Evolutionary conservation across 2,329 filamentous ascomycete genomes (phyloP), one percentile per base, ranked within the genome.

Genomic region (Colletotrichum tabaci): DNA sequence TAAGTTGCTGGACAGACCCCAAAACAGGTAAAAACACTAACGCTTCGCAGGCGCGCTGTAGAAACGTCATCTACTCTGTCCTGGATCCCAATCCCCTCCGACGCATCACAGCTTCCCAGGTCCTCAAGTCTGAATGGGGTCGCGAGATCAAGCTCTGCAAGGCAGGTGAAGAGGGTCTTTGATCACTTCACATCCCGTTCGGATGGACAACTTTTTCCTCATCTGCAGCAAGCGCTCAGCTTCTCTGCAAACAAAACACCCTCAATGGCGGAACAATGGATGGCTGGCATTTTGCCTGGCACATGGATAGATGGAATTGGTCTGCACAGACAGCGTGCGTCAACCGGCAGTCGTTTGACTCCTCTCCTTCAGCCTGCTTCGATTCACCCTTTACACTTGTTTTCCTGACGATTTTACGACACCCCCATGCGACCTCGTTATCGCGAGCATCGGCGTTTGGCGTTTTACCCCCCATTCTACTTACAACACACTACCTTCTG

Each of bases 11-110:
- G n/a, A 44, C 44, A 10, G 15, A 16, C n/a, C 16, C 35, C 18
- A 10, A 26, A 23, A n/a, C 42, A 23, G 16, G 12, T 47, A 21
- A 26, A 55, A 65, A 13, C 63, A 72, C 66, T 68, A 38, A 63
- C 21, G 6, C 12, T 46, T 44, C 13, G 18, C 75, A 98, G 96
- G 95, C 95, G 76, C 94, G 96, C 77, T 99, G 96, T 84, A 93
- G 96, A 74, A 99, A 99, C 78, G 96, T 99, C 78, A 98, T 99
- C 80, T 99, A 99, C 84, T 98, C 95, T 26, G 98, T 99, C 75
- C 89, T 99, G 56, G 96, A 99, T 79, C 96, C 96, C 40, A 98
- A 98, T 80, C 95, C 96, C 35, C 90, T 90, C 68, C 93, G 96
- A 74, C 94, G 96, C 77, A 96, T 99, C 80, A 98, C 95, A 40